Base-by-base conservation (phyloP, 768 basidiomycete species). In the Goffeauzyma gilvescens region DNA sequence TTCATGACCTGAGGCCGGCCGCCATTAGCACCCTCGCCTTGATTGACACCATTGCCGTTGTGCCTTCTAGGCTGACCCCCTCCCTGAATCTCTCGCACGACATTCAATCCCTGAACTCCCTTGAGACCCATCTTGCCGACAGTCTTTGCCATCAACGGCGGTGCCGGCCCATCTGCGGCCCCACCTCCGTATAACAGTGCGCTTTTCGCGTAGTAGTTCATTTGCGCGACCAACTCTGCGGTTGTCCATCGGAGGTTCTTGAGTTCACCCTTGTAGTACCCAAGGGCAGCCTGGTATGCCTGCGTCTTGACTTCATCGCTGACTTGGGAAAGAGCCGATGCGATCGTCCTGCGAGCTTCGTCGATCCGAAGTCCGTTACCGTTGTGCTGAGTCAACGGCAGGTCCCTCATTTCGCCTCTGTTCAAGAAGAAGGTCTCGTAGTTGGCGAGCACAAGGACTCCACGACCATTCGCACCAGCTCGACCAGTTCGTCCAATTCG, bases 401-500 rank as follows among this genome's bases (percentile, higher is more conserved):
- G 62, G 3, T 58, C 50, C 15, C 50, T 48, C 51, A 75, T 67
- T 2, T 63, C 67, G 5, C 62, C 62, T 7, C 53, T 56, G 14
- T 46, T 48, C 6, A 76, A 59, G 65, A 78, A 77, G 35, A 58
- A 63, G 17, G 58, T 43, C 50, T 79, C 78, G 25, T 61, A 64
- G 5, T 67, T 67, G 28, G 71, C 67, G 38, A 78, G 68, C 30
- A 79, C 62, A 32, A 79, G 51, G 40, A 75, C 66, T 2, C 76
- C 75, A 28, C 67, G 68, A 0, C 68, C 68, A 15, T 54, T 45
- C 18, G 63, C 62, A 24, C 68, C 68, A 9, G 68, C 67, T 49
- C 84, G 75, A 15, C 81, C 83, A 0, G 85, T 84, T 40, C 84
- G 72, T 3, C 81, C 80, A 31, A 90, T 74, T 43, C 87, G 79